Conservation (phyloP, 805 yeast genomes). For the Hermanozyma aechmeae region DNA sequence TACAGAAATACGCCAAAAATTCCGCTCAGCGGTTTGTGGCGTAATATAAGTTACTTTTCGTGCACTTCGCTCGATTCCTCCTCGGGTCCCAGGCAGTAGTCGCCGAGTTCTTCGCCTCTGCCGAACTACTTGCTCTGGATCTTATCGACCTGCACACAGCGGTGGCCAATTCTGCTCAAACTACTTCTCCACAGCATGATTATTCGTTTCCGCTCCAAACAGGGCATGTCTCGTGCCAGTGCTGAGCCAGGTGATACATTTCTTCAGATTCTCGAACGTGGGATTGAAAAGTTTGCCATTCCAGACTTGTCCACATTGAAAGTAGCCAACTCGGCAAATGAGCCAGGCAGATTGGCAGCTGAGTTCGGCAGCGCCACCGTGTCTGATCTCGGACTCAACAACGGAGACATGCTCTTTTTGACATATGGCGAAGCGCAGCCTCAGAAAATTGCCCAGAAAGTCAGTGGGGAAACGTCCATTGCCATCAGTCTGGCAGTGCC, state of each 20-base stretch:
- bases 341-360: conserved; percentile 30
- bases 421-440: conserved; percentile 15
- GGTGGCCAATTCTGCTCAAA: too few species aligned
- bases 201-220: conserved; percentile 72
- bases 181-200: too few species aligned
- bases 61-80: too few species aligned
- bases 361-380: conserved; percentile 28
- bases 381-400: conserved; percentile 39
- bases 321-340: conserved; percentile 39
- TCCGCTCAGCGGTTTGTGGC: too few species aligned
- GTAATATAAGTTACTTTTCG: too few species aligned
- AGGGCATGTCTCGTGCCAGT: conserved; percentile 69
- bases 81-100: too few species aligned
- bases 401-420: conserved; percentile 50
- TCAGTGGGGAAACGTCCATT: conserved; percentile 4
- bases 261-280: conserved; percentile 30
- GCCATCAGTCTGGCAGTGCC: conserved; percentile 6
- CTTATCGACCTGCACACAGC: too few species aligned
- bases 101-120: too few species aligned
- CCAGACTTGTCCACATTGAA: conserved; percentile 15
- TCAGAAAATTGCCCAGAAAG: conserved; percentile 2
- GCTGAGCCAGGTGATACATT: conserved; percentile 40
- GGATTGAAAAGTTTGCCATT: conserved; percentile 16
- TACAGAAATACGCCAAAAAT: too few species aligned
- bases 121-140: too few species aligned